Conservation (phyloP, 192 early-diverging fungal genomes). For the Backusella luteola region DNA sequence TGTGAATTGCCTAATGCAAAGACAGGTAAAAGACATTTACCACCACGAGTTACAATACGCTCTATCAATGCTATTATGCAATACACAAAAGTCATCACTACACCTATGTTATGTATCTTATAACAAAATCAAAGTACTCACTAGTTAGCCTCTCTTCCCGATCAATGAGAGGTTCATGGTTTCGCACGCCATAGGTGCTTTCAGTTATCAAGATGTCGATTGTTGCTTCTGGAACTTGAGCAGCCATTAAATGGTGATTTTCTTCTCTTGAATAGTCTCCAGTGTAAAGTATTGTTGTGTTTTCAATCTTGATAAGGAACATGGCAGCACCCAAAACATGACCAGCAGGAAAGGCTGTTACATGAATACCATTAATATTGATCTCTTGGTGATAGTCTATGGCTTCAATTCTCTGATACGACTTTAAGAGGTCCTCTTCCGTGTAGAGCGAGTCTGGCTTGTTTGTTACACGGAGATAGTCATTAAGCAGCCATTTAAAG, state of each 20-base stretch:
- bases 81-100: not conserved
- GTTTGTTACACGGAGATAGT: slow-evolving; percentile 90
- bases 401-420: slow-evolving; percentile 87
- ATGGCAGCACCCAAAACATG: slow-evolving; percentile 98
- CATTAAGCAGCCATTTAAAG: slow-evolving; percentile 92
- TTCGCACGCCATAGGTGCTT: slow-evolving; percentile 95
- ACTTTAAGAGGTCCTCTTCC: slow-evolving; percentile 81
- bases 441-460: slow-evolving; percentile 84
- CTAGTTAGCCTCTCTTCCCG: slow-evolving; percentile 88
- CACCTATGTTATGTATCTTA: not conserved
- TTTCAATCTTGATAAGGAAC: slow-evolving; percentile 90
- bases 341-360: slow-evolving; percentile 95
- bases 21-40: slow-evolving; percentile 92
- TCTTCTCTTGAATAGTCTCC: slow-evolving; percentile 99
- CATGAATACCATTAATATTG: slow-evolving; percentile 90
- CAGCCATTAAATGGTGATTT: slow-evolving; percentile 96
- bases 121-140: slow-evolving; percentile 12
- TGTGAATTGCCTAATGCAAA: slow-evolving; percentile 96
- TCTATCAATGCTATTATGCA: slow-evolving; percentile 56
- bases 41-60: slow-evolving; percentile 79
- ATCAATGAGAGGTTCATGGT: slow-evolving; percentile 90
- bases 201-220: slow-evolving; percentile 95
- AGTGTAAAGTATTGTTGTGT: slow-evolving; percentile 90
- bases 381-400: slow-evolving; percentile 96
- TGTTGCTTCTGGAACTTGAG: slow-evolving; percentile 78